phyloP scores from a whole-genome alignment of 768 basidiomycete genomes.

The Mycena kentingensis region DNA sequence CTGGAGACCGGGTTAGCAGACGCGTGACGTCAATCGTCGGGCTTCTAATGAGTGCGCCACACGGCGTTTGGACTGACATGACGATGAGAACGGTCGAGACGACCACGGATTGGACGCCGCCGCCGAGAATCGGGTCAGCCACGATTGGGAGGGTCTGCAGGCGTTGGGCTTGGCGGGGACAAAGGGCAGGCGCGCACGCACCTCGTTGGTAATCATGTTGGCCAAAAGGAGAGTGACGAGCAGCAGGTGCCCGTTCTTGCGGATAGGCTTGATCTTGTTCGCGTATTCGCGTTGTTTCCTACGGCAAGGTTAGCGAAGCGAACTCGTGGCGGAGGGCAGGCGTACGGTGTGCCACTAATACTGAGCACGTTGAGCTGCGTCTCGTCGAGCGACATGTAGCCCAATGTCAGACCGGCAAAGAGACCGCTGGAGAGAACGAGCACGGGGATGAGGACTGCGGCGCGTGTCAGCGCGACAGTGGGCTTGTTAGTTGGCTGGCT shows the following conservation, averaged over 20 bases:
- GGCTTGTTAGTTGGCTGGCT: neutral
- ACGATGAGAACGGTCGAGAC: constrained; percentile 85
- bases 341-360: constrained; percentile 82
- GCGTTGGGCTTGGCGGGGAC: too few species aligned
- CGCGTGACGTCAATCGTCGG: neutral
- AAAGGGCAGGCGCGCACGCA: too few species aligned
- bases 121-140: constrained; percentile 76
- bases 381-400: constrained; percentile 91
- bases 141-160: constrained; percentile 83
- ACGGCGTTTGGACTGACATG: constrained; percentile 57
- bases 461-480: constrained; percentile 1
- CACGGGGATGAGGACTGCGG: constrained; percentile 66
- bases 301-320: constrained; percentile 3
- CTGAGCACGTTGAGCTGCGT: constrained; percentile 88
- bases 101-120: constrained; percentile 75
- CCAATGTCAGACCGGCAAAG: constrained; percentile 90
- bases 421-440: constrained; percentile 82
- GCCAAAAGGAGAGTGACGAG: constrained; percentile 81
- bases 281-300: constrained; percentile 82
- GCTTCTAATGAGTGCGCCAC: constrained; percentile 14
- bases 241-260: constrained; percentile 79
- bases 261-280: constrained; percentile 82
- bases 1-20: constrained; percentile 40
- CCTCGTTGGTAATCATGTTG: constrained; percentile 87
- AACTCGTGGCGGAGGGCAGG: too few species aligned